phyloP scores from a whole-genome alignment of 306 rosid species.

The Prunus kanzakura region DNA sequence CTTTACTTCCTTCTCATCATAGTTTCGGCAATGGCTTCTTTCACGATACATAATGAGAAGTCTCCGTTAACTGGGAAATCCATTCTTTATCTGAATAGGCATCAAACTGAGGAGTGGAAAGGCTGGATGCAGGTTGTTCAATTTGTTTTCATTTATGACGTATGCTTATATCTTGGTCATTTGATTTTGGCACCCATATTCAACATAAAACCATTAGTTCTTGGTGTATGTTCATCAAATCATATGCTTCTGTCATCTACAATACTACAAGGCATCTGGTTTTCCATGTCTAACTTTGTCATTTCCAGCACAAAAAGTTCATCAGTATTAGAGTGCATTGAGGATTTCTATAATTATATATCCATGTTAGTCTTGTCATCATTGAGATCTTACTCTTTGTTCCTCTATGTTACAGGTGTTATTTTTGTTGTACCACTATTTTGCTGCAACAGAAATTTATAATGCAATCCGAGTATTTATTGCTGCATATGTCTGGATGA shows the following conservation, averaged over 20 bases:
- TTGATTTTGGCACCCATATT: background rate
- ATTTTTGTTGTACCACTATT: constrained; percentile 95
- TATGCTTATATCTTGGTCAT: background rate
- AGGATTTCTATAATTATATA: background rate
- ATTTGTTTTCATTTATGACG: background rate
- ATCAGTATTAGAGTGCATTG: background rate
- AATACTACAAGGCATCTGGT: constrained; percentile 1
- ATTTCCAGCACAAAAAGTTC: background rate
- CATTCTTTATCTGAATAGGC: constrained; percentile 86
- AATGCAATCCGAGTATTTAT: constrained; percentile 79
- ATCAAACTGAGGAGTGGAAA: constrained; percentile 99
- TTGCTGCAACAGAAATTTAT: constrained; percentile 81
- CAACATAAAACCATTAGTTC: background rate
- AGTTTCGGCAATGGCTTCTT: constrained; percentile 81
- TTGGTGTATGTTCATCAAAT: background rate
- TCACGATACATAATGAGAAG: constrained; percentile 78
- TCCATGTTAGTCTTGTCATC: background rate
- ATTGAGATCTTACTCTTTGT: background rate
- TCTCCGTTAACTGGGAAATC: constrained; percentile 84
- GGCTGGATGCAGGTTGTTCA: constrained; percentile 96
- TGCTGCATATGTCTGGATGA: constrained; percentile 98
- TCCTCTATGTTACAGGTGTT: constrained; percentile 48
- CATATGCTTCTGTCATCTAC: background rate
- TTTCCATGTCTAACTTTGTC: constrained; percentile 18
- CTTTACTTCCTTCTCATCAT: constrained; percentile 86